Conservation (phyloP, 108 stramenopile species). For the Parietichytrium sp. region DNA sequence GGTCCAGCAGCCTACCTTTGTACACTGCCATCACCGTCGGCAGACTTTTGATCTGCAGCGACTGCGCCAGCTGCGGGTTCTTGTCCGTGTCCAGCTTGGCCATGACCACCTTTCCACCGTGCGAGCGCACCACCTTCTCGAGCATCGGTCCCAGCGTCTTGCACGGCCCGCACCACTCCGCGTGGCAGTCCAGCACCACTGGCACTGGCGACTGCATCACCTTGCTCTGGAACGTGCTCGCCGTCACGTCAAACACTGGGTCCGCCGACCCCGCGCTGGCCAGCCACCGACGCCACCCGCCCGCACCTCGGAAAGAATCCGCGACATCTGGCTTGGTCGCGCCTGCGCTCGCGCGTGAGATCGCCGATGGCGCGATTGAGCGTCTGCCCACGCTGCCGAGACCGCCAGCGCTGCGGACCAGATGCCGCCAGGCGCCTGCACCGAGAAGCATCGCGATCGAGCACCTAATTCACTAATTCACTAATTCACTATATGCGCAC, state of each 20-base stretch:
- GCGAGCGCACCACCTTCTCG: slow-evolving; percentile 62
- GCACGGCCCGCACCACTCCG: slow-evolving; percentile 87
- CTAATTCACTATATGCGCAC: too few species aligned
- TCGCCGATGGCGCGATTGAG: too few species aligned
- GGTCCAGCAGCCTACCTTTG: slow-evolving; percentile 50
- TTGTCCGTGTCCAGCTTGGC: slow-evolving; percentile 78
- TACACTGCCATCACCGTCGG: slow-evolving; percentile 63
- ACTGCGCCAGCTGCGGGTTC: slow-evolving; percentile 59
- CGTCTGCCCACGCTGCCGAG: too few species aligned
- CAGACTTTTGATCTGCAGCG: slow-evolving; percentile 60
- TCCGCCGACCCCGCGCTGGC: neutral
- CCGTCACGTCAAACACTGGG: neutral
- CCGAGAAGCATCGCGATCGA: too few species aligned
- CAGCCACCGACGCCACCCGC: too few species aligned
- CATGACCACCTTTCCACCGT: slow-evolving; percentile 66
- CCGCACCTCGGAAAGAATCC: too few species aligned
- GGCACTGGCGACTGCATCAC: slow-evolving; percentile 47
- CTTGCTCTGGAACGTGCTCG: neutral
- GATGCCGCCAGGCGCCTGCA: too few species aligned
- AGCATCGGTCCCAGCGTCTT: slow-evolving; percentile 72
- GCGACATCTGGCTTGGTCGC: too few species aligned
- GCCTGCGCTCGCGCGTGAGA: too few species aligned
- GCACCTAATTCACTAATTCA: too few species aligned
- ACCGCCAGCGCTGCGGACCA: too few species aligned
- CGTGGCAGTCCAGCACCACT: slow-evolving; percentile 77